These are phyloP conservation scores for Fusarium abutilonis DNA, from an alignment of 2,329 filamentous ascomycete species.

Conservation along the genomic window DNA sequence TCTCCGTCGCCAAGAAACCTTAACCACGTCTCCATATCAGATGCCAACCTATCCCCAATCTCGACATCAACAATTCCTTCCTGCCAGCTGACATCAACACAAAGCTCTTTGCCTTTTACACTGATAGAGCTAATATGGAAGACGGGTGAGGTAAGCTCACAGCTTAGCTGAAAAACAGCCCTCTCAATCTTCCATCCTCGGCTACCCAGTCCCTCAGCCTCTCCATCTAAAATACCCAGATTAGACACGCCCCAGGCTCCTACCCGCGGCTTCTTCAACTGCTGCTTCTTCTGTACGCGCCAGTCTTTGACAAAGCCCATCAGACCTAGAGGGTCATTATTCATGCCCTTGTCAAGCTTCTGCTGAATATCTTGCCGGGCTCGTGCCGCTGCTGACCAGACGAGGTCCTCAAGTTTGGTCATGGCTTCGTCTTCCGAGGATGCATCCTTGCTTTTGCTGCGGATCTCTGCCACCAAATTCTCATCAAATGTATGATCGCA, in stretches of 20 bases:
- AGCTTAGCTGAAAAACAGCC: slow-evolving; percentile 39
- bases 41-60: slow-evolving; percentile 34
- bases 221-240: slow-evolving; percentile 43
- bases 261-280: slow-evolving; percentile 39
- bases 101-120: slow-evolving; percentile 37
- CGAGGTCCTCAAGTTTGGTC: slow-evolving; percentile 24
- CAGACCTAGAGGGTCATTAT: slow-evolving; percentile 40
- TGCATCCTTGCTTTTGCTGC: slow-evolving; percentile 29
- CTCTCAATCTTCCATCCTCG: slow-evolving; percentile 38
- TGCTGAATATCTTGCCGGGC: slow-evolving; percentile 27
- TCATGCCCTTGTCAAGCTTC: slow-evolving; percentile 31
- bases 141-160: slow-evolving; percentile 33
- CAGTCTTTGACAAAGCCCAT: slow-evolving; percentile 44
- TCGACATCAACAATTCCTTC: slow-evolving; percentile 29
- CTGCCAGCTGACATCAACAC: slow-evolving; percentile 43
- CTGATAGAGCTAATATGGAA: slow-evolving; percentile 40
- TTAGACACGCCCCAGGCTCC: slow-evolving; percentile 43
- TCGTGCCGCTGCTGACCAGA: slow-evolving; percentile 25
- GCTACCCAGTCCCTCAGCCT: not conserved
- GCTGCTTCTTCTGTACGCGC: slow-evolving; percentile 25
- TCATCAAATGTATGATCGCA: slow-evolving; percentile 20
- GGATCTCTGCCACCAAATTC: slow-evolving; percentile 19
- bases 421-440: slow-evolving; percentile 21
- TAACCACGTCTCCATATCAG: slow-evolving; percentile 39
- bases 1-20: slow-evolving; percentile 24